phyloP scores from a whole-genome alignment of 768 basidiomycete genomes.

The Boletus sp. region DNA sequence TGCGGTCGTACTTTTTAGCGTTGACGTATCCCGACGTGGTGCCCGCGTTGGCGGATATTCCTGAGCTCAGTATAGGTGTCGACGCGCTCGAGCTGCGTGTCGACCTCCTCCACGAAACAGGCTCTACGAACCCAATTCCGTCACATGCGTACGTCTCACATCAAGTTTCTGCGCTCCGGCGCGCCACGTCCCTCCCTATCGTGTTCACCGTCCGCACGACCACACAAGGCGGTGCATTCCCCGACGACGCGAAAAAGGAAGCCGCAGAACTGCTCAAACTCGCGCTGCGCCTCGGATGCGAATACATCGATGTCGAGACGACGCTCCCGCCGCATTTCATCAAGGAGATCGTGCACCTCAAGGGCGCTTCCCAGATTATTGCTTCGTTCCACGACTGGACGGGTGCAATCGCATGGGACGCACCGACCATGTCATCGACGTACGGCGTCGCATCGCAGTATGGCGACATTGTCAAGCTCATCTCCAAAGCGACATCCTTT shows the following conservation, averaged over 20 bases:
- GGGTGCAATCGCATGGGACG: constrained; percentile 79
- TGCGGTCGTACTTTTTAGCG: constrained; percentile 87
- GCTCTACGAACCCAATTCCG: constrained; percentile 56
- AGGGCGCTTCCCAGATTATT: constrained; percentile 75
- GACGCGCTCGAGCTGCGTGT: constrained; percentile 95
- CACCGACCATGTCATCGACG: constrained; percentile 60
- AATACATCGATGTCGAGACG: constrained; percentile 92
- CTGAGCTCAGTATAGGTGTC: constrained; percentile 74
- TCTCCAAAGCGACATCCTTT: constrained; percentile 74
- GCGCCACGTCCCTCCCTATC: constrained; percentile 76
- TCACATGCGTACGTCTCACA: constrained; percentile 68
- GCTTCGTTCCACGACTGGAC: constrained; percentile 96
- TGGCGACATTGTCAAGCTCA: constrained; percentile 91
- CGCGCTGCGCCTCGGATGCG: constrained; percentile 78
- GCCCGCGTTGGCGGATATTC: constrained; percentile 61
- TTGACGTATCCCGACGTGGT: constrained; percentile 89
- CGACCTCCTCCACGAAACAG: constrained; percentile 68
- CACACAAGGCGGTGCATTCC: constrained; percentile 89
- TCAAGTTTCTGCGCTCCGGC: constrained; percentile 78
- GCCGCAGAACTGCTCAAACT: constrained; percentile 74
- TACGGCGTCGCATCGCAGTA: constrained; percentile 60
- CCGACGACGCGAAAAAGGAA: constrained; percentile 68
- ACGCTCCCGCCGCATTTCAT: constrained; percentile 64
- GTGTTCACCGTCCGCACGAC: constrained; percentile 88
- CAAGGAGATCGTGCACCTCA: constrained; percentile 53